Base-by-base conservation (phyloP, 768 basidiomycete genomes). In the Rhodosporidiobolus sp. region DNA sequence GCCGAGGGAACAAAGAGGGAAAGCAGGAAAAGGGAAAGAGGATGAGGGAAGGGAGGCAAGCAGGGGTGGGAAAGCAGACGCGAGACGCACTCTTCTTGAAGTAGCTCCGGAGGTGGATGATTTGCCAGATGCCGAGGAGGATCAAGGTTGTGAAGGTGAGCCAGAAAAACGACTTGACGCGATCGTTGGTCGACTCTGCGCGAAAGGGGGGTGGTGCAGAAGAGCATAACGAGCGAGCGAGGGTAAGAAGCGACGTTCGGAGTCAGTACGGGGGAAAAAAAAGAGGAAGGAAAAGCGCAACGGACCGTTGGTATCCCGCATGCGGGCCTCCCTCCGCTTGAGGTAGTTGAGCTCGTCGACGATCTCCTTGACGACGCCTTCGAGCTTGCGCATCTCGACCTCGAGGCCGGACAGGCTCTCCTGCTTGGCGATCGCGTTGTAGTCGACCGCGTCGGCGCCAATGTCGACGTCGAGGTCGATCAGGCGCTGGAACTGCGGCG, bases 351-450 rank as follows among this genome's bases (percentile, higher is more conserved):
- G 85, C 82, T 99, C 94, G 77, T 97, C 94, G 22, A 90, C 87
- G 63, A 99, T 88, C 83, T 98, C 96, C 80, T 94, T 92, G 48
- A 94, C 90, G 22, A 97, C 81, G 0, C 92, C 94, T 81, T 99
- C 96, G 5, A 99, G 85, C 79, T 98, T 98, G 52, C 94, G 88
- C 94, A 98, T 97, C 81, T 98, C 96, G 0, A 92, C 94, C 82
- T 99, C 96, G 28, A 99, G 86, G 0, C 90, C 90, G 11, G 93
- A 96, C 0, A 98, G 84, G 1, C 92, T 94, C 81, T 99, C 96
- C 80, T 97, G 94, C 83, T 96, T 97, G 17, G 96, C 96, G 80
- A 98, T 99, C 34, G 96, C 96, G 78, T 99, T 98, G 86, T 98
- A 98, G 83, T 99, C 96, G 49, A 98, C 89, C 3, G 96, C 96